phyloP scores from a whole-genome alignment of 2,329 filamentous ascomycete species.

The Sordariomycetes sp. region DNA sequence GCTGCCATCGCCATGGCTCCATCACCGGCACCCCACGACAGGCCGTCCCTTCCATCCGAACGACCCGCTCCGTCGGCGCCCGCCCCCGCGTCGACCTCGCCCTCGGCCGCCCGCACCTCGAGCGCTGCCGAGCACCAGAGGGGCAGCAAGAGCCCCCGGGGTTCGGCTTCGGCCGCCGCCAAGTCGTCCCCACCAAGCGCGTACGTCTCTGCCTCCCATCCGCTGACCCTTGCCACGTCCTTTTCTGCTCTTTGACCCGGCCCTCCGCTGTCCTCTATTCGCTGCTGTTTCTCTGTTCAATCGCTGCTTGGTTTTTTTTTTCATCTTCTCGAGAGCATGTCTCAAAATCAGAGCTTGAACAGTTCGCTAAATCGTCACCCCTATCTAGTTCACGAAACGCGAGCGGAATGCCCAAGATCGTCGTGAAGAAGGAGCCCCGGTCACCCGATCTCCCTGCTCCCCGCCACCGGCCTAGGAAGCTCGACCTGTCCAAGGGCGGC shows the following conservation, averaged over 20 bases:
- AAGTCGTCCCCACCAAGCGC: conserved; percentile 49
- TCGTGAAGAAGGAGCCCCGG: conserved; percentile 92
- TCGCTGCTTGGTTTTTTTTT: background rate
- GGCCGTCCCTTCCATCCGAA: conserved; percentile 45
- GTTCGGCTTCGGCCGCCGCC: conserved; percentile 19
- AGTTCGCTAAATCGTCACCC: conserved; percentile 8
- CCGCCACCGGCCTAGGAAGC: conserved; percentile 63
- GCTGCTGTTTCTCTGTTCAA: no score
- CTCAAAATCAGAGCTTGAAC: background rate
- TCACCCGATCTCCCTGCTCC: conserved; percentile 70
- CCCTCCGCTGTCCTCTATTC: background rate
- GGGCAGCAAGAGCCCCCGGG: conserved; percentile 9
- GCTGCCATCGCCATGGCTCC: conserved; percentile 59
- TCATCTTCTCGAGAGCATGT: background rate
- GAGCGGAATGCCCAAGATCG: conserved; percentile 60
- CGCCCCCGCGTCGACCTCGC: conserved; percentile 27
- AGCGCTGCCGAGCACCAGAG: conserved; percentile 5
- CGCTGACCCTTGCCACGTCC: conserved; percentile 7
- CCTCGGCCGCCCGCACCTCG: conserved; percentile 10
- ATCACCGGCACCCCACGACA: conserved; percentile 56
- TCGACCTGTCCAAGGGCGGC: conserved; percentile 63
- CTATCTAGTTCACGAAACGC: conserved; percentile 34
- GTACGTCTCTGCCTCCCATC: conserved; percentile 31
- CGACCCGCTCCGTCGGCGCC: conserved; percentile 23
- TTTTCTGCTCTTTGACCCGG: conserved; percentile 6